Percentiles rank a stretch among this genome's conserved stretches.
Conservation (phyloP, 2,329 filamentous ascomycete genomes). For the Fusarium sambucinum region DNA sequence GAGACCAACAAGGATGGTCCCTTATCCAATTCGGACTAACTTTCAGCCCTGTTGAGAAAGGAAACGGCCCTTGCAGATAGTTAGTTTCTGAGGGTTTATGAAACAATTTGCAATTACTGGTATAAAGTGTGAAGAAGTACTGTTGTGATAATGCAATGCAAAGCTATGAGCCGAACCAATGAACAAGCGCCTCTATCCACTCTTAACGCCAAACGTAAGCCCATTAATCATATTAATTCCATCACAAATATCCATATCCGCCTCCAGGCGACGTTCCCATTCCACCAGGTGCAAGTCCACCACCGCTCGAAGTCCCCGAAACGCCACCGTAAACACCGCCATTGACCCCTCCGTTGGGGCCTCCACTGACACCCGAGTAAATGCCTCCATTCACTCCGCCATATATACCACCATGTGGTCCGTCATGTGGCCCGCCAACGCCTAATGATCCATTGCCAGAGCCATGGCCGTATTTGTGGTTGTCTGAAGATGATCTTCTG, state of each 20-base stretch:
- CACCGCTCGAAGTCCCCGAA: constrained; percentile 23
- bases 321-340: constrained; percentile 37
- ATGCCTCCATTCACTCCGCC: constrained; percentile 34
- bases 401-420: constrained; percentile 21
- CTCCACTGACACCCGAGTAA: constrained; percentile 25
- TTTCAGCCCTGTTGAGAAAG: too few species aligned
- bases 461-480: constrained; percentile 6
- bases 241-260: constrained; percentile 20
- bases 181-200: not conserved
- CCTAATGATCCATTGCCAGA: constrained; percentile 22
- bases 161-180: fast-evolving
- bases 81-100: too few species aligned
- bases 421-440: constrained; percentile 13
- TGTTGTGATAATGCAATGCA: not conserved
- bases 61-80: too few species aligned
- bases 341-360: constrained; percentile 21
- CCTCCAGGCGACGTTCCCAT: constrained; percentile 30
- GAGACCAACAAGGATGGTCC: too few species aligned
- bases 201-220: not conserved
- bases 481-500: constrained; percentile 20
- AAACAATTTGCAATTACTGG: not conserved
- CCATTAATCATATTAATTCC: not conserved
- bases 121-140: not conserved
- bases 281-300: constrained; percentile 22
- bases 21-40: too few species aligned